These are phyloP conservation scores for Claviceps pusilla DNA, from an alignment of 2,329 filamentous ascomycete species.

Conservation along the genomic window DNA sequence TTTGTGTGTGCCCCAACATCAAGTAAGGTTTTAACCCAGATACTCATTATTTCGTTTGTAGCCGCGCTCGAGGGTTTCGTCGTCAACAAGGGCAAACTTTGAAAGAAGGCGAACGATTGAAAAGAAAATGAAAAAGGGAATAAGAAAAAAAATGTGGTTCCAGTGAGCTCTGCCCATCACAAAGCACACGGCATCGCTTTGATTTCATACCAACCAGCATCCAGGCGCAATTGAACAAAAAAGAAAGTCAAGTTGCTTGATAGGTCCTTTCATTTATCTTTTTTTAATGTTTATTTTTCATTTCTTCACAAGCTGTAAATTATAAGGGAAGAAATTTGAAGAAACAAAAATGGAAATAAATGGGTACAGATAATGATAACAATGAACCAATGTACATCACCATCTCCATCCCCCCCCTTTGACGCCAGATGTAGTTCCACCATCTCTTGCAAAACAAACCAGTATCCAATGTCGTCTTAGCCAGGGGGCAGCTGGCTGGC, in stretches of 20 bases:
- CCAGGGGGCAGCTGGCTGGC: constrained; percentile 86
- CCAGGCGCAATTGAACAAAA: constrained; percentile 3
- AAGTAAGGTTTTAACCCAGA: background rate
- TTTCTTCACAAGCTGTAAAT: background rate
- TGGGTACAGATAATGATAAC: background rate
- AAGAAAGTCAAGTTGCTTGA: constrained; percentile 5
- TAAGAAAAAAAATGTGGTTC: background rate
- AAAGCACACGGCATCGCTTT: background rate
- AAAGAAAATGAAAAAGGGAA: background rate
- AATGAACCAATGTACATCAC: constrained; percentile 1
- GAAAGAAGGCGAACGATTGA: background rate
- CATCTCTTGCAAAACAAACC: background rate
- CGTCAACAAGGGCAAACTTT: constrained; percentile 77
- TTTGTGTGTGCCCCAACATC: no score
- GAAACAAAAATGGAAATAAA: constrained; percentile 1
- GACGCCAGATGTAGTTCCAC: constrained; percentile 7
- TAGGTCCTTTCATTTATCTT: constrained; percentile 1
- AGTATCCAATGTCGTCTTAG: constrained; percentile 27
- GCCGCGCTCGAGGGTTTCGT: constrained; percentile 78
- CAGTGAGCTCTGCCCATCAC: background rate
- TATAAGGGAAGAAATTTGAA: constrained; percentile 6
- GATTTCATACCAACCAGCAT: constrained; percentile 28
- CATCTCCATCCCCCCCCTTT: constrained; percentile 5
- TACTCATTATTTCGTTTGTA: constrained; percentile 11
- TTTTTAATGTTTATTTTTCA: background rate